A percentile compares a stretch with the other conserved stretches of the same genome.
These are phyloP conservation scores for Cercospora sp. DNA, from an alignment of 2,329 filamentous ascomycete genomes.

Conservation along the genomic window DNA sequence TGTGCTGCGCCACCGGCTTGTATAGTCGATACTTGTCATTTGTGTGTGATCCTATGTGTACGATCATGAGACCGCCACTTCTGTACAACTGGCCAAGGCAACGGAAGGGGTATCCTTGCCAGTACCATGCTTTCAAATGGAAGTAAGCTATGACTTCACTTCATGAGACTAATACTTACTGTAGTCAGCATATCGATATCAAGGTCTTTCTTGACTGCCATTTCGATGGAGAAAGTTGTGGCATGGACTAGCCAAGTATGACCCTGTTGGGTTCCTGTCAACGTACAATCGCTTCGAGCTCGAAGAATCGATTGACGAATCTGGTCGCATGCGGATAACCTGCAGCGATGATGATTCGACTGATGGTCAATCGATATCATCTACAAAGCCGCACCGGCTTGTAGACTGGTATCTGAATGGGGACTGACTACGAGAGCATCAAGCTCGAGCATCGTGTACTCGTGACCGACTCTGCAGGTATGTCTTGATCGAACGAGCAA, in stretches of 20 bases:
- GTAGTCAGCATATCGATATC: not conserved
- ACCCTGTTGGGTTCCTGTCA: not conserved
- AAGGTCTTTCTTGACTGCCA: not conserved
- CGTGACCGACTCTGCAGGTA: not conserved
- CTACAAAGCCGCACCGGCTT: not conserved
- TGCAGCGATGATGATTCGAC: not conserved
- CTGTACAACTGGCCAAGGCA: not conserved
- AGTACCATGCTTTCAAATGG: not conserved
- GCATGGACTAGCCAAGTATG: not conserved
- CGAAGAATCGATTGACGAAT: too few species aligned
- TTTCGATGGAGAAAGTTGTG: not conserved
- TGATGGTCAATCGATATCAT: too few species aligned
- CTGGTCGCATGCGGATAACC: too few species aligned
- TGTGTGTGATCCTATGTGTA: too few species aligned
- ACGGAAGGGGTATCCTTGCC: not conserved
- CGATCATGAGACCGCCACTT: not conserved
- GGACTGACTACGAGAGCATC: not conserved
- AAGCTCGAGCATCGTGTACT: not conserved
- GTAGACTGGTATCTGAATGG: not conserved
- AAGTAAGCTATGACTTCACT: not conserved
- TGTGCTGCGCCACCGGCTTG: too few species aligned
- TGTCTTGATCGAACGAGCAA: not conserved
- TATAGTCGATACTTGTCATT: too few species aligned
- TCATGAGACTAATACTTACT: not conserved
- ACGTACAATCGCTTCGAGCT: not conserved